Conservation (phyloP, 371 early-diverging fungal species). For the Mortierella sp. region DNA sequence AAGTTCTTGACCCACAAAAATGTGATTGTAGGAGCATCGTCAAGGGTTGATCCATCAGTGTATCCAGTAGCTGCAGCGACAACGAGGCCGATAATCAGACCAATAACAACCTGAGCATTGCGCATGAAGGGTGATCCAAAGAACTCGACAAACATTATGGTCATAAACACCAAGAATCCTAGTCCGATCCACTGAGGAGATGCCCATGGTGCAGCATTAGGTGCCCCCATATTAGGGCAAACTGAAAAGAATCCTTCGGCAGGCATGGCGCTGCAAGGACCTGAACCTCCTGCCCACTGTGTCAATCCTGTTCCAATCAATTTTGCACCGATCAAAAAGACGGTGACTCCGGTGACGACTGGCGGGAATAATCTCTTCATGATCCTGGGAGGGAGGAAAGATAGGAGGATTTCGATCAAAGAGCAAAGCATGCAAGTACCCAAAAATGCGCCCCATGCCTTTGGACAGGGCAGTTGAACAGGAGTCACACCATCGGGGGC, state of each 20-base stretch:
- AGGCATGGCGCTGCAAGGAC: constrained; percentile 56
- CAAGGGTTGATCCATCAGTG: constrained; percentile 63
- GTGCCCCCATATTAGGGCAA: constrained; percentile 56
- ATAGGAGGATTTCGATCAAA: constrained; percentile 59
- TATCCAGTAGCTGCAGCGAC: constrained; percentile 75
- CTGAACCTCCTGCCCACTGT: constrained; percentile 66
- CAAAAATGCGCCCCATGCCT: constrained; percentile 68
- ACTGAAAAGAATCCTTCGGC: constrained; percentile 55
- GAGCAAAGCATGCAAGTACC: constrained; percentile 69
- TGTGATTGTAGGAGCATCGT: constrained; percentile 65
- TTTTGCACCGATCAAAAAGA: constrained; percentile 65
- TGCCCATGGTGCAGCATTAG: constrained; percentile 69
- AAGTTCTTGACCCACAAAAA: constrained; percentile 67
- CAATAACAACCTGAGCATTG: constrained; percentile 64
- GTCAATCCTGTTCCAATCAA: constrained; percentile 61
- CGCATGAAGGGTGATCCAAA: constrained; percentile 71
- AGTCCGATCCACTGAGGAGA: constrained; percentile 64
- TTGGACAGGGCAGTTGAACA: constrained; percentile 63
- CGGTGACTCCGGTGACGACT: constrained; percentile 65
- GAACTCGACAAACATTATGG: constrained; percentile 67
- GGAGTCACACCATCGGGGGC: constrained; percentile 56
- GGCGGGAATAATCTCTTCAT: constrained; percentile 67
- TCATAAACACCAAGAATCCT: constrained; percentile 67
- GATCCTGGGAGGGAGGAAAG: constrained; percentile 64
- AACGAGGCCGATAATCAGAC: constrained; percentile 58